Conservation (phyloP, 805 yeast species). For the Sugiyamaella lignohabitans region DNA sequence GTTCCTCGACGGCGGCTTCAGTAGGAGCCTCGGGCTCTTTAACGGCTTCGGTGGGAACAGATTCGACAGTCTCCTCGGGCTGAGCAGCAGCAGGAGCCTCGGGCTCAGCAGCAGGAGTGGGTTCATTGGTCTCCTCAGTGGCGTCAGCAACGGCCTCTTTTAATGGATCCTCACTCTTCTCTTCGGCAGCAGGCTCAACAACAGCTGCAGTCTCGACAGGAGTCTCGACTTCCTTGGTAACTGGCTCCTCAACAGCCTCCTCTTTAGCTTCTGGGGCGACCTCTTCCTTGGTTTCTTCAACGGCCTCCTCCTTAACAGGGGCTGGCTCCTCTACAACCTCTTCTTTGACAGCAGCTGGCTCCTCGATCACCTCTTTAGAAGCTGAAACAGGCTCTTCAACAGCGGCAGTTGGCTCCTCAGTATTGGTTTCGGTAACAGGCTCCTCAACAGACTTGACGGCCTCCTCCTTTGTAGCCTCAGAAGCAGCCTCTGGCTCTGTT, state of each 20-base stretch:
- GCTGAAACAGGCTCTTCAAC: slow-evolving; percentile 7
- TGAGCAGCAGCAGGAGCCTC: slow-evolving; percentile 2
- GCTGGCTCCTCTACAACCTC: not conserved
- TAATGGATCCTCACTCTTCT: not conserved
- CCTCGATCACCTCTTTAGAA: slow-evolving; percentile 6
- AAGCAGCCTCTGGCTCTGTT: slow-evolving; percentile 3
- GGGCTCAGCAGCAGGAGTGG: too few relatives aligned
- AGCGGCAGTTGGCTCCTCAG: slow-evolving; percentile 9
- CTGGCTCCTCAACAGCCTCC: slow-evolving; percentile 6
- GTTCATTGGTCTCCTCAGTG: too few relatives aligned
- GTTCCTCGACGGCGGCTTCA: slow-evolving; percentile 2
- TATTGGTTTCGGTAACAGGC: slow-evolving; percentile 7
- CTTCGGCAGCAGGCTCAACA: slow-evolving; percentile 2
- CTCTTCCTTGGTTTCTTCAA: slow-evolving; percentile 7
- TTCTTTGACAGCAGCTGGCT: slow-evolving; percentile 2
- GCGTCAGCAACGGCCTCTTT: slow-evolving; percentile 1
- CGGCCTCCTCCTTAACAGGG: slow-evolving; percentile 2
- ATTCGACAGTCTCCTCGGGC: slow-evolving; percentile 4
- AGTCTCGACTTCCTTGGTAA: not conserved
- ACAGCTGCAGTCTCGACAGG: slow-evolving; percentile 1
- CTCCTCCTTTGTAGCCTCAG: slow-evolving; percentile 2
- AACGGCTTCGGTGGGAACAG: slow-evolving; percentile 3
- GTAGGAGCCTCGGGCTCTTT: not conserved
- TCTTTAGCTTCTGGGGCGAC: not conserved
- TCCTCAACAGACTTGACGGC: not conserved